Evolutionary conservation across 2,329 filamentous ascomycete species (phyloP).

Genomic region (Ophiosphaerella narmari): DNA sequence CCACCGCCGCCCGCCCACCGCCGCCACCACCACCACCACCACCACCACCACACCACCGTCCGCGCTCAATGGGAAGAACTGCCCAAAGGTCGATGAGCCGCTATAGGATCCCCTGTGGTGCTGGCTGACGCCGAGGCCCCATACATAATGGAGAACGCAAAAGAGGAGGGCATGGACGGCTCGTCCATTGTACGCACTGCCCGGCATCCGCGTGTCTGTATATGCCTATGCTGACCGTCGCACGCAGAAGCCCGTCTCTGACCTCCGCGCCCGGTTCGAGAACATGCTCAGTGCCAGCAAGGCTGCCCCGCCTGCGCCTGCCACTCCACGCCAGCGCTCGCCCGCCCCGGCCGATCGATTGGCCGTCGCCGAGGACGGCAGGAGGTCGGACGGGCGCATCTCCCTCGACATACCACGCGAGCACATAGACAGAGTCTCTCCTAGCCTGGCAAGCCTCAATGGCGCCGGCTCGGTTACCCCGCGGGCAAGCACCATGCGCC

Average conservation of each 20-base stretch:
- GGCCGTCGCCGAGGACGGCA: conserved; percentile 31
- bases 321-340: conserved; percentile 33
- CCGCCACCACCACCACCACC: conserved; percentile 10
- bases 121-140: conserved; percentile 38
- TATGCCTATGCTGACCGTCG: no score
- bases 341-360: conserved; percentile 40
- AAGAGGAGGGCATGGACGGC: conserved; percentile 69
- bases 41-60: conserved; percentile 18
- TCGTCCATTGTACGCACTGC: conserved; percentile 69
- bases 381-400: conserved; percentile 41
- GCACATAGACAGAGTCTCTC: conserved; percentile 23
- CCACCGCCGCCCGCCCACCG: conserved; percentile 13
- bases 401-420: conserved; percentile 50
- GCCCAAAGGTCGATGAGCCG: conserved; percentile 39
- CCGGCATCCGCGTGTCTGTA: no score
- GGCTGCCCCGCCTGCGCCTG: conserved; percentile 22
- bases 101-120: conserved; percentile 35
- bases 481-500: conserved; percentile 40
- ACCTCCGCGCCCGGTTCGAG: conserved; percentile 79
- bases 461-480: conserved; percentile 38
- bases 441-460: conserved; percentile 45
- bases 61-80: conserved; percentile 39
- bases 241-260: conserved; percentile 76
- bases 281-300: conserved; percentile 63
- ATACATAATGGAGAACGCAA: conserved; percentile 40